phyloP scores from a whole-genome alignment of 176 grass and related monocot species.

The Lolium perenne region DNA sequence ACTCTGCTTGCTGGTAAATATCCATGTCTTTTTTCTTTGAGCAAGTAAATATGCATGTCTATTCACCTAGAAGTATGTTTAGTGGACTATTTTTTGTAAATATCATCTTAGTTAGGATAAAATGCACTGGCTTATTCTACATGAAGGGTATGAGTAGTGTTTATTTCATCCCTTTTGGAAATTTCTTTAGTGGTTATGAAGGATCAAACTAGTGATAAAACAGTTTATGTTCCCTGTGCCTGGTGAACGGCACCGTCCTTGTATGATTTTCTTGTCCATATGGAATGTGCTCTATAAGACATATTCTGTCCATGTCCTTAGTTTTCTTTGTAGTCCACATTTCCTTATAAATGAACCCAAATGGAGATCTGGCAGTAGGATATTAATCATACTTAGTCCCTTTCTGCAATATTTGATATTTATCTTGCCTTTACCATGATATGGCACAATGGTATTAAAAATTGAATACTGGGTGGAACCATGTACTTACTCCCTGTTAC shows the following conservation, averaged over 20 bases:
- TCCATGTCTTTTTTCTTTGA: not conserved
- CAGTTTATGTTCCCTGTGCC: not conserved
- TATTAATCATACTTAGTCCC: not conserved
- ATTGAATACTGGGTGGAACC: conserved; percentile 2
- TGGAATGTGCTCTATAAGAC: not conserved
- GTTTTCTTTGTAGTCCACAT: conserved; percentile 18
- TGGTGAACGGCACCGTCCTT: not conserved
- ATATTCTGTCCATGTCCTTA: not conserved
- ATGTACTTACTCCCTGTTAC: conserved; percentile 10
- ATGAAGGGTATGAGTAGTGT: not conserved
- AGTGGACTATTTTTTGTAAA: not conserved
- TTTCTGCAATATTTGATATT: conserved; percentile 27
- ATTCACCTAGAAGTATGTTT: conserved; percentile 25
- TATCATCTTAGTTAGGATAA: conserved; percentile 29
- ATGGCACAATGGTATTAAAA: conserved; percentile 7
- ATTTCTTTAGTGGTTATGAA: conserved; percentile 32
- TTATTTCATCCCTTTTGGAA: conserved; percentile 21
- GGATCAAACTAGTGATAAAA: conserved; percentile 3
- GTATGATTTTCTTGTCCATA: conserved; percentile 30
- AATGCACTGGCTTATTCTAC: conserved; percentile 25
- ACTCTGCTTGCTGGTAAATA: conserved; percentile 94
- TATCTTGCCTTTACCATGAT: conserved; percentile 3
- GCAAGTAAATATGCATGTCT: conserved; percentile 46
- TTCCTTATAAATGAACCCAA: not conserved
- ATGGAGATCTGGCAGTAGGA: not conserved